phyloP scores from a whole-genome alignment of 202 grass and related monocot species.

The Zizania palustris region DNA sequence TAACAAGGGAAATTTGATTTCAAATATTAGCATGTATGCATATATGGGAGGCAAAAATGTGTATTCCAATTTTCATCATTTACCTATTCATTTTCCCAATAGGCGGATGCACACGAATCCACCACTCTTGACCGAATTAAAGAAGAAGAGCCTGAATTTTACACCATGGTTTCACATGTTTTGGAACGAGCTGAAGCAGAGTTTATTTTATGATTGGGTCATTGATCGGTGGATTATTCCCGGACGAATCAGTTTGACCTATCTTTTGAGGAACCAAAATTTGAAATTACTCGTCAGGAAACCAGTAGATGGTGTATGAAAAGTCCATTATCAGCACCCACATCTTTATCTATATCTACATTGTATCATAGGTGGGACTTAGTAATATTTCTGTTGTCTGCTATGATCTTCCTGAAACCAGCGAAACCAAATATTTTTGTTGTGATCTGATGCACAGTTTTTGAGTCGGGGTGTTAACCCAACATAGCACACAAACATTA shows the following conservation, averaged over 20 bases:
- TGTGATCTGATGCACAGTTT: background rate
- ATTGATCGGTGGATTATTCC: background rate
- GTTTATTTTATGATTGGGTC: slow-evolving; percentile 53
- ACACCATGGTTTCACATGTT: slow-evolving; percentile 57
- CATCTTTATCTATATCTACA: background rate
- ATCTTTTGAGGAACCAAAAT: background rate
- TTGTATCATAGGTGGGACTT: background rate
- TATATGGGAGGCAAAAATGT: background rate
- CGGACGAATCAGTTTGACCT: background rate
- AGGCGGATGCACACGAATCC: slow-evolving; percentile 84
- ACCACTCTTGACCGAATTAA: slow-evolving; percentile 59
- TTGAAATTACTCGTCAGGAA: background rate
- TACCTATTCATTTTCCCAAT: slow-evolving; percentile 12
- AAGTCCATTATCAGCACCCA: background rate
- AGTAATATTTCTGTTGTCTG: background rate
- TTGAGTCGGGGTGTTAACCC: background rate
- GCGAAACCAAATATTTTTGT: background rate
- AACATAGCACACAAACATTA: background rate
- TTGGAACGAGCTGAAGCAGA: slow-evolving; percentile 70
- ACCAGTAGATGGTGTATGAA: background rate
- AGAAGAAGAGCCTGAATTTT: slow-evolving; percentile 68
- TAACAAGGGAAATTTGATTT: background rate
- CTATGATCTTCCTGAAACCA: background rate
- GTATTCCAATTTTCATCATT: slow-evolving; percentile 9
- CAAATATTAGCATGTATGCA: background rate